A percentile compares a stretch with the other conserved stretches of the same genome.
These are phyloP conservation scores for Actinomortierella wolfii DNA, from an alignment of 371 early-diverging fungal species.

Conservation along the genomic window DNA sequence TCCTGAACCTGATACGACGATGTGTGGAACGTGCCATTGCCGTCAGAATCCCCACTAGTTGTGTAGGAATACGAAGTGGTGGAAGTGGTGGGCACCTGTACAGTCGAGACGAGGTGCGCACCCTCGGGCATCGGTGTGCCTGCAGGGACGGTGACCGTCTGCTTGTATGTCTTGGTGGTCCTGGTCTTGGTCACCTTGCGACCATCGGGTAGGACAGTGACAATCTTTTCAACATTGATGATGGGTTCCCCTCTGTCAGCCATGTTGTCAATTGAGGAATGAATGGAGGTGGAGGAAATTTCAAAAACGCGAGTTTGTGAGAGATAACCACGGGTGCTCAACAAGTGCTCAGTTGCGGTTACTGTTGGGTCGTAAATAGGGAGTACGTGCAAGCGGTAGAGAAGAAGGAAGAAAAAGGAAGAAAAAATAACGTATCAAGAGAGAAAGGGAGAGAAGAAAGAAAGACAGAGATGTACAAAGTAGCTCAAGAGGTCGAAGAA, in stretches of 20 bases:
- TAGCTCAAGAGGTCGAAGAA: neutral
- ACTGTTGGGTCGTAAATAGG: neutral
- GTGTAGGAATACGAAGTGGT: neutral
- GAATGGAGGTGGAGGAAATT: no score
- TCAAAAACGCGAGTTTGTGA: no score
- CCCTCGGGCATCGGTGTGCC: conserved; percentile 41
- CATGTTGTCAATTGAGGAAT: neutral
- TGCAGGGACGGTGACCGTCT: conserved; percentile 40
- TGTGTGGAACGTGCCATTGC: neutral
- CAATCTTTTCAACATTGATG: conserved; percentile 29
- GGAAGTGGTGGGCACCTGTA: conserved; percentile 2
- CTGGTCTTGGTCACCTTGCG: conserved; percentile 19
- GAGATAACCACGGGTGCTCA: no score
- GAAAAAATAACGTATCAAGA: neutral
- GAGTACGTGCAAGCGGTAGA: neutral
- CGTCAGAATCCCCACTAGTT: neutral
- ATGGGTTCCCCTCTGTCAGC: conserved; percentile 34
- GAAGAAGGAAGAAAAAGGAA: neutral
- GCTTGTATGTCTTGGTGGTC: conserved; percentile 37
- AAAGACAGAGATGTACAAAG: neutral
- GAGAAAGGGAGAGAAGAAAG: conserved; percentile 1
- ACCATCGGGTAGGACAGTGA: conserved; percentile 38
- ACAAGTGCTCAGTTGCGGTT: neutral
- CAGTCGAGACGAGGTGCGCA: conserved; percentile 29
- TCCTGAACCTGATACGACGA: neutral